Percentiles rank a stretch among this genome's conserved stretches.
These are phyloP conservation scores for Volutella citrinella DNA, from an alignment of 2,329 filamentous ascomycete genomes.

Conservation along the genomic window DNA sequence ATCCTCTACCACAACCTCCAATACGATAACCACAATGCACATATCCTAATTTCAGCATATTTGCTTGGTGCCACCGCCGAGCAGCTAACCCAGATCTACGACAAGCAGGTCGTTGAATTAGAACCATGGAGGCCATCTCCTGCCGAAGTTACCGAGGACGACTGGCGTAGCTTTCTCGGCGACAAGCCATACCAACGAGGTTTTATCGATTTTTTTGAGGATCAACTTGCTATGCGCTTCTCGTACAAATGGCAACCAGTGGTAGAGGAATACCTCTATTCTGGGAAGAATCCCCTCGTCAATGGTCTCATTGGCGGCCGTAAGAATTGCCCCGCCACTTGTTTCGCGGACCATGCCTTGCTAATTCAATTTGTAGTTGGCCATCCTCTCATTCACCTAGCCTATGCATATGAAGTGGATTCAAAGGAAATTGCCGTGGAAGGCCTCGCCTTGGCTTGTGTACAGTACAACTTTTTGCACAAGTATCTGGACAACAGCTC, in stretches of 20 bases:
- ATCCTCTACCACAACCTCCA: conserved; percentile 73
- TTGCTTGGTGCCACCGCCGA: conserved; percentile 72
- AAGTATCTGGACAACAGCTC: conserved; percentile 69
- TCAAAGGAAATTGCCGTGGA: conserved; percentile 87
- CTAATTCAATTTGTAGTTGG: conserved; percentile 56
- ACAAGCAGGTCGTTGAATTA: conserved; percentile 66
- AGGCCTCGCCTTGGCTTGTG: conserved; percentile 67
- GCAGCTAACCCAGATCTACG: conserved; percentile 79
- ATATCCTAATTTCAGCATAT: conserved; percentile 82
- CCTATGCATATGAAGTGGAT: conserved; percentile 87
- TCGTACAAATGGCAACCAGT: conserved; percentile 83
- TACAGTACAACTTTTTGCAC: conserved; percentile 58
- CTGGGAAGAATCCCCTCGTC: conserved; percentile 71
- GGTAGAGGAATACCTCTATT: conserved; percentile 72
- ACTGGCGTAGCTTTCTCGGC: conserved; percentile 85
- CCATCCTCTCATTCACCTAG: conserved; percentile 90
- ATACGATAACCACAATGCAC: conserved; percentile 81
- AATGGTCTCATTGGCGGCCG: conserved; percentile 76
- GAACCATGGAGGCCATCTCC: conserved; percentile 84
- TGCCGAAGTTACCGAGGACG: conserved; percentile 73
- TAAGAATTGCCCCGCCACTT: conserved; percentile 42
- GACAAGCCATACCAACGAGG: conserved; percentile 80
- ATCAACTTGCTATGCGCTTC: conserved; percentile 70
- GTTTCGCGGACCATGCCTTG: conserved; percentile 4
- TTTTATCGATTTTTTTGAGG: conserved; percentile 94